Conservation (phyloP, 208 protist genomes). For the Acanthamoeba rhysodes region DNA sequence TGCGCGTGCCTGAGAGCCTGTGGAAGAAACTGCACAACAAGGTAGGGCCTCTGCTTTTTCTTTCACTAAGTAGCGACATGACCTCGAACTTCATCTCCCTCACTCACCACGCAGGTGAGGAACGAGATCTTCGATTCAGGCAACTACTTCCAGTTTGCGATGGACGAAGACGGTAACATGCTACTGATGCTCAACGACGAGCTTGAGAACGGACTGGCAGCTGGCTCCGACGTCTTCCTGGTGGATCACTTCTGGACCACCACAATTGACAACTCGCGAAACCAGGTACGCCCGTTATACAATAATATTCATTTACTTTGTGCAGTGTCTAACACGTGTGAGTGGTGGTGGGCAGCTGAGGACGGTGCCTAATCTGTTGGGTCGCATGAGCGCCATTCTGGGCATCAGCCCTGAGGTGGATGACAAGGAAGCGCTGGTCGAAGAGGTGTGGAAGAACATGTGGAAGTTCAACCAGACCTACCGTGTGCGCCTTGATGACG, state of each 20-base stretch:
- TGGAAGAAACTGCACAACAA: conserved; percentile 58
- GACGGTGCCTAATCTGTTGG: conserved; percentile 62
- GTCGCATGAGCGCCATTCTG: conserved; percentile 34
- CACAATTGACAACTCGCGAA: conserved; percentile 54
- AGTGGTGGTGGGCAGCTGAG: background rate
- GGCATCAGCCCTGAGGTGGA: background rate
- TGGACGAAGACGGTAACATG: conserved; percentile 69
- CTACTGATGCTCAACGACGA: conserved; percentile 43
- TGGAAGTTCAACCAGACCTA: conserved; percentile 78
- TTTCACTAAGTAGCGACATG: too few relatives aligned
- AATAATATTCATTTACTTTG: background rate
- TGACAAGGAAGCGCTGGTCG: conserved; percentile 31
- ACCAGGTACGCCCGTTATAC: background rate
- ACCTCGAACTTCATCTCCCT: too few relatives aligned
- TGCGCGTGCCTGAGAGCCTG: conserved; percentile 66
- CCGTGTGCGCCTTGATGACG: conserved; percentile 32
- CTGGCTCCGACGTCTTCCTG: conserved; percentile 46
- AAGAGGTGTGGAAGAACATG: conserved; percentile 69
- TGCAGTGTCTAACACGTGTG: background rate
- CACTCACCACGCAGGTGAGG: background rate
- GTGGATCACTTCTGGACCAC: conserved; percentile 69
- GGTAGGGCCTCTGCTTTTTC: background rate
- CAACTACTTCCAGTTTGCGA: conserved; percentile 69
- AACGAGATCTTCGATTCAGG: conserved; percentile 72
- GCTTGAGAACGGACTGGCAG: conserved; percentile 11